Percentiles rank a stretch among this genome's conserved stretches.
Conservation (phyloP, 2,329 filamentous ascomycete species). For the Capronia epimyces region DNA sequence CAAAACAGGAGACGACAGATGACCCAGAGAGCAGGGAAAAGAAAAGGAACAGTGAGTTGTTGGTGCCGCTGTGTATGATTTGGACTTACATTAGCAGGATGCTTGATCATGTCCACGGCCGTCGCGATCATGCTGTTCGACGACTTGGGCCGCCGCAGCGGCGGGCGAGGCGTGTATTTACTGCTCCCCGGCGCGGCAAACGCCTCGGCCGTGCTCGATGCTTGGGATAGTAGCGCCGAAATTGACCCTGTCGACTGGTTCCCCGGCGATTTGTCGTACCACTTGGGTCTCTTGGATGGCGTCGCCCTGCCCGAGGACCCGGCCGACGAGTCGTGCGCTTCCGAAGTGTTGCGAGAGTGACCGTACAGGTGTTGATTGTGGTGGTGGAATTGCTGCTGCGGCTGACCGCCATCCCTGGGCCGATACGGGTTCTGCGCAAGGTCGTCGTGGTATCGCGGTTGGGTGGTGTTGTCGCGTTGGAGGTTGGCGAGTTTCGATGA, state of each 20-base stretch:
- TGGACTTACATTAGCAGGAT: constrained; percentile 14
- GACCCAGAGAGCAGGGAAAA: not conserved
- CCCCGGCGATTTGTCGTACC: constrained; percentile 26
- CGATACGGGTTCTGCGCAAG: not conserved
- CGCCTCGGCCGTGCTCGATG: constrained; percentile 13
- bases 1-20: not conserved
- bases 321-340: constrained; percentile 9
- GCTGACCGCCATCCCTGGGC: not conserved
- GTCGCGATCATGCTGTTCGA: constrained; percentile 21
- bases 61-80: not conserved
- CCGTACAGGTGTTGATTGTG: constrained; percentile 1
- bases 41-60: not conserved
- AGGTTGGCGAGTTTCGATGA: constrained; percentile 21
- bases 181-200: constrained; percentile 9
- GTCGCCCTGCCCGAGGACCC: constrained; percentile 22
- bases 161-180: constrained; percentile 12
- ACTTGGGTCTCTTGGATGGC: constrained; percentile 27
- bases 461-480: constrained; percentile 9
- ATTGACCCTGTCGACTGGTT: constrained; percentile 17
- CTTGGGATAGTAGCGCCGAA: constrained; percentile 19
- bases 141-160: constrained; percentile 8
- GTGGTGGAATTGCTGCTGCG: not conserved
- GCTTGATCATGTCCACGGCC: constrained; percentile 25
- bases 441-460: constrained; percentile 14
- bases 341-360: constrained; percentile 12